Base-by-base conservation (phyloP, 2,329 filamentous ascomycete genomes). In the Ophiostoma sp. region DNA sequence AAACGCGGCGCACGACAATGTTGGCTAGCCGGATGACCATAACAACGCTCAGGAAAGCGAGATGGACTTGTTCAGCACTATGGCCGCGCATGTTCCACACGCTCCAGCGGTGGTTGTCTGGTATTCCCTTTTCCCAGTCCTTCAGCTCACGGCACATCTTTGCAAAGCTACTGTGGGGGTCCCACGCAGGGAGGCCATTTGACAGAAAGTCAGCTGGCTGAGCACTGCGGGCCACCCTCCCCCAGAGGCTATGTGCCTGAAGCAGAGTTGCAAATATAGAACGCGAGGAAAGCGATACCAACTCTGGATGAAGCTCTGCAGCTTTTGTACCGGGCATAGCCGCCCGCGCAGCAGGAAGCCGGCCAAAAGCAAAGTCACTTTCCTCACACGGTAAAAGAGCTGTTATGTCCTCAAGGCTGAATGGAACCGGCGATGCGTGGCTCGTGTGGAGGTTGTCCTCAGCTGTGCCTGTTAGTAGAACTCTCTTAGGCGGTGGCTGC, bases 251-350 rank as follows among this genome's bases (percentile, higher is more conserved):
- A 66, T 79, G 77, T 0, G 74, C 73, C 66, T 79, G 68, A 5
- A 69, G 42, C n/a, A 79, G 71, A 2, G 74, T 76, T 1, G 77
- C 77, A 71, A 78, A 79, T 7, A 78, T 71, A 64, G 76, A 78
- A 7, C 77, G 70, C 1, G 71, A 71, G 4, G 72, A 69, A 0
- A 72, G 69, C 38, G 69, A 68, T 4, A 73, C 72, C 3, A 77
- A 71, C 64, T 64, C 11, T 73, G 76, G 68, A 74, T 70, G 7
- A 67, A 68, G n/a, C 68, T 66, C 4, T 74, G 68, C 77, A 0
- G 77, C 73, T 45, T 72, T 72, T 2, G 76, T 77, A 2, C 75
- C 76, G 0, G 71, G 66, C 7, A 78, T 72, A 6, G 76, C 77
- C 3, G 77, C 76, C 1, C 77, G 73, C 11, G 73, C 68, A 3